A percentile compares a stretch with the other conserved stretches of the same genome.
These are phyloP conservation scores for Sinapis alba DNA, from an alignment of 441 rosid species.

Conservation along the genomic window DNA sequence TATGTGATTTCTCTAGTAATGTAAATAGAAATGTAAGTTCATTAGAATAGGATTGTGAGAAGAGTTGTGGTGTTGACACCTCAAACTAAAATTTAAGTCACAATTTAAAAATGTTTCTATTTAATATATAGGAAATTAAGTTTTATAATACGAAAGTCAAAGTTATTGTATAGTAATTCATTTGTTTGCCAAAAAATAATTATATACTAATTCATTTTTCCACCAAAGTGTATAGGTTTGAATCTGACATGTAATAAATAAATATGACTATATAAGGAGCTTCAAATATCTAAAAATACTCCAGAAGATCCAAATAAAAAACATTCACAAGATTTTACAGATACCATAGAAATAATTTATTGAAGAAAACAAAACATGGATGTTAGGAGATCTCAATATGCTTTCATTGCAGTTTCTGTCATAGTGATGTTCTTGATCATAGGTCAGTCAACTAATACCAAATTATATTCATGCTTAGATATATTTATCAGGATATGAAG, in stretches of 20 bases:
- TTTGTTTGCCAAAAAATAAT: not conserved
- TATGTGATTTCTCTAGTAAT: too few relatives aligned
- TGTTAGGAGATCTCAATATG: not conserved
- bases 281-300: not conserved
- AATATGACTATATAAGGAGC: not conserved
- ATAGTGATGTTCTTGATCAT: conserved; percentile 7
- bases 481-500: not conserved
- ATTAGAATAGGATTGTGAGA: too few relatives aligned
- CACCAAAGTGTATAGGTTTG: not conserved
- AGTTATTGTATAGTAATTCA: not conserved
- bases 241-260: not conserved
- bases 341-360: not conserved
- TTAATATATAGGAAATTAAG: too few relatives aligned
- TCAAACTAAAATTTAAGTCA: too few relatives aligned
- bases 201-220: not conserved
- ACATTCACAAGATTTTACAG: not conserved
- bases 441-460: not conserved
- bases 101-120: too few relatives aligned
- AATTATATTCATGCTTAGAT: not conserved
- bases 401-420: not conserved
- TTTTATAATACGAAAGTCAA: not conserved
- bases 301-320: not conserved
- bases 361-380: not conserved
- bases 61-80: too few relatives aligned
- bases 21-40: too few relatives aligned